Conservation (phyloP, 179 eudicot genomes). For the Beta lomatogona region DNA sequence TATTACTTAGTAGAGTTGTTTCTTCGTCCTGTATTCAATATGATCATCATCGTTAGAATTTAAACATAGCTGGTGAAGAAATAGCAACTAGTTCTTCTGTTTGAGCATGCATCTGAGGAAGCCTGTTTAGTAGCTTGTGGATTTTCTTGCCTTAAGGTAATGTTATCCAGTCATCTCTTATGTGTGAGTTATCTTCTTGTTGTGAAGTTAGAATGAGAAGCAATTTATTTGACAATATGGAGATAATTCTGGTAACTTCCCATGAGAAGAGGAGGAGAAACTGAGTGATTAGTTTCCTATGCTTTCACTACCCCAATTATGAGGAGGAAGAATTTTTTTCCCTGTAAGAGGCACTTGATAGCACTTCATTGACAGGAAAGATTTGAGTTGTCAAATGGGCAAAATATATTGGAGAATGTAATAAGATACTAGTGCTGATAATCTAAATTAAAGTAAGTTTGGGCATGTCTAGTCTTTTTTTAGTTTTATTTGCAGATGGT, state of each 20-base stretch:
- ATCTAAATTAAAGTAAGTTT: background rate
- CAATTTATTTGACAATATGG: background rate
- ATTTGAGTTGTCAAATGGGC: background rate
- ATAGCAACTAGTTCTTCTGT: background rate
- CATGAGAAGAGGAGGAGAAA: background rate
- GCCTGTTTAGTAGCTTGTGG: background rate
- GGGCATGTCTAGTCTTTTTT: background rate
- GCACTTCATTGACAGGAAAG: background rate
- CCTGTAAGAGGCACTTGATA: background rate
- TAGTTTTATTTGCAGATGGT: background rate
- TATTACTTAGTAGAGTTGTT: background rate
- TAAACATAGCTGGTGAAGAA: background rate
- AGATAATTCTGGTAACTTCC: background rate
- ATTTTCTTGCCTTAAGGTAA: background rate
- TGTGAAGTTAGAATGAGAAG: background rate
- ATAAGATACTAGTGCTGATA: background rate
- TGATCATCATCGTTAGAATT: background rate
- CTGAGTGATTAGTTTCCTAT: background rate
- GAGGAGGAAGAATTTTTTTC: background rate
- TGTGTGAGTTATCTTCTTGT: background rate
- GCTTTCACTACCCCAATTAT: background rate
- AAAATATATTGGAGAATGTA: background rate
- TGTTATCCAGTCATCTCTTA: background rate
- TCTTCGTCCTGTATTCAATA: background rate
- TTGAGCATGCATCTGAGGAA: background rate